These are phyloP conservation scores for Rhododendron simsii DNA, from an alignment of 148 eudicot species.

Conservation along the genomic window DNA sequence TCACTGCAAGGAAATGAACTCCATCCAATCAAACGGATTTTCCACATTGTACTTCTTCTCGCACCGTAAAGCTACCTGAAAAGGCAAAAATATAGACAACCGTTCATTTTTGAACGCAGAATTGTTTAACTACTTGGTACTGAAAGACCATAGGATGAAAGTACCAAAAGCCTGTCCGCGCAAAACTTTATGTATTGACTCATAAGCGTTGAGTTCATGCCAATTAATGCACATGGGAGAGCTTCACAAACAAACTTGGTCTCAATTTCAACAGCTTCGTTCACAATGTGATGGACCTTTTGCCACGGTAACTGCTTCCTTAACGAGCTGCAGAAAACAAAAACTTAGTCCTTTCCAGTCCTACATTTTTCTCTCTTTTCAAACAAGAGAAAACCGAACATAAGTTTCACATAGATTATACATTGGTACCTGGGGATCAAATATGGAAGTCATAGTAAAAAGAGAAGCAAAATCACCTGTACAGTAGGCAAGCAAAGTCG, in stretches of 20 bases:
- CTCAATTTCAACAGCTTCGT: conserved; percentile 84
- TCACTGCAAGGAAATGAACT: conserved; percentile 75
- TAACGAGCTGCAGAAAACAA: conserved; percentile 38
- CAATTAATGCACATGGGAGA: conserved; percentile 76
- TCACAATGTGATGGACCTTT: conserved; percentile 50
- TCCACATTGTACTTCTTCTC: conserved; percentile 52
- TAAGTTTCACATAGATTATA: neutral
- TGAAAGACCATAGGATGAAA: neutral
- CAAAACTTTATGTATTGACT: conserved; percentile 81
- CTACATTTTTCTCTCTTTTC: neutral
- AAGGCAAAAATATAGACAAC: neutral
- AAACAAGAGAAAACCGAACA: neutral
- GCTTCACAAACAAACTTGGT: conserved; percentile 74
- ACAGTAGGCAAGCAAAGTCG: conserved; percentile 77
- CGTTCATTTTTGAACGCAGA: neutral
- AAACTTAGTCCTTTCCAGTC: neutral
- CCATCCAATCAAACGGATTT: conserved; percentile 97
- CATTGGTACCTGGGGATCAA: neutral
- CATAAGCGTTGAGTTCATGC: conserved; percentile 76
- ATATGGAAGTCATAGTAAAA: neutral
- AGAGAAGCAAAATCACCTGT: conserved; percentile 36
- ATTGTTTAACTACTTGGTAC: neutral
- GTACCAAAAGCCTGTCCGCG: conserved; percentile 75
- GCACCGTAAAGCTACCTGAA: conserved; percentile 61
- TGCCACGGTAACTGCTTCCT: conserved; percentile 30